Evolutionary conservation across 306 rosid species (phyloP).

Genomic region (Vachellia pachyceras): DNA sequence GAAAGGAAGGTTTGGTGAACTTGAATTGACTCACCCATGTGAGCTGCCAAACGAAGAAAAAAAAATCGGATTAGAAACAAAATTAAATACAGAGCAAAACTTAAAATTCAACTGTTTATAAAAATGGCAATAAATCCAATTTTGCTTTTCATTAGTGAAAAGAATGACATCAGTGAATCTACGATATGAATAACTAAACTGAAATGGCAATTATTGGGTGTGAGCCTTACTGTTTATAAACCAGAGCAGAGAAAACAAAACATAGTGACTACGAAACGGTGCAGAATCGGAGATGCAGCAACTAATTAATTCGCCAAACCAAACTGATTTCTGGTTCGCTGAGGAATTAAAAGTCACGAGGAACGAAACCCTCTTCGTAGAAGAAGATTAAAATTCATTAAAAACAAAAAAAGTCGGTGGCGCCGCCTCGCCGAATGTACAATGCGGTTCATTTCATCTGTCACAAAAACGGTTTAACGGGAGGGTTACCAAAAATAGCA

Average conservation of each 20-base stretch:
- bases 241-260: background rate
- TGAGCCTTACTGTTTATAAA: background rate
- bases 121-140: background rate
- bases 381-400: background rate
- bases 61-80: background rate
- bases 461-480: background rate
- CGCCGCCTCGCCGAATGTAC: background rate
- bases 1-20: too few relatives aligned
- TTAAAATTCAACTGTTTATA: background rate
- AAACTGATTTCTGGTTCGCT: background rate
- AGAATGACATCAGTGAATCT: background rate
- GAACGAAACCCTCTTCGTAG: background rate
- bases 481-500: background rate
- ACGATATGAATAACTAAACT: background rate
- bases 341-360: background rate
- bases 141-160: background rate
- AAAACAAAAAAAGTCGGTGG: background rate
- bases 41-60: conserved; percentile 20
- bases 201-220: background rate
- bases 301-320: background rate
- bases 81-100: background rate
- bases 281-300: background rate
- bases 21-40: background rate
- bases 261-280: background rate
- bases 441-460: background rate